phyloP scores from a whole-genome alignment of 2,329 filamentous ascomycete species.

The Cephalotrichum gorgonifer region DNA sequence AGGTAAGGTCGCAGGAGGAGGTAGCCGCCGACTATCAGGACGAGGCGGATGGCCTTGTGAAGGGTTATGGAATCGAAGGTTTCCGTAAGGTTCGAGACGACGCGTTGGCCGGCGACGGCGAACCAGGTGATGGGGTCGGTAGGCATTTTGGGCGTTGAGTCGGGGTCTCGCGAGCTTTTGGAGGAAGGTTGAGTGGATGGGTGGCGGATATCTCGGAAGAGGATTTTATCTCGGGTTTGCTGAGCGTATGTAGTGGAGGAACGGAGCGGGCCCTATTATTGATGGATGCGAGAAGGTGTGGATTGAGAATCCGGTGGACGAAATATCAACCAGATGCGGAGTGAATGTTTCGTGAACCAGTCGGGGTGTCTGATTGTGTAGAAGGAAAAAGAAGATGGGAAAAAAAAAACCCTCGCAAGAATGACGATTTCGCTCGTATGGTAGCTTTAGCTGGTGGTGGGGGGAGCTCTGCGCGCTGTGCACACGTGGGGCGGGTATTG shows the following conservation, averaged over 20 bases:
- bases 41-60: constrained; percentile 55
- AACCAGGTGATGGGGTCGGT: neutral
- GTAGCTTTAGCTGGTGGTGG: neutral
- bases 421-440: neutral
- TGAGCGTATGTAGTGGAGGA: too few relatives aligned
- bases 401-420: neutral
- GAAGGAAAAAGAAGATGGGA: neutral
- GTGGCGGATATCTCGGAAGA: neutral
- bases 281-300: too few relatives aligned
- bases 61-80: constrained; percentile 39
- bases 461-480: neutral
- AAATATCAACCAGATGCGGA: too few relatives aligned
- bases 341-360: too few relatives aligned
- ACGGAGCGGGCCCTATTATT: too few relatives aligned
- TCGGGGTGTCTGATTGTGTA: neutral
- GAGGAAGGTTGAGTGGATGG: neutral
- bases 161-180: neutral
- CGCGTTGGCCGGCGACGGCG: neutral
- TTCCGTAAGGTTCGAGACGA: constrained; percentile 31
- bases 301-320: too few relatives aligned
- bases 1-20: constrained; percentile 64
- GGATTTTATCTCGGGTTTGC: too few relatives aligned
- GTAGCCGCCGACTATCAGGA: constrained; percentile 65
- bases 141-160: neutral
- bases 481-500: neutral